phyloP scores from a whole-genome alignment of 192 early-diverging fungal species.

The Gaertneriomyces semiglobifer region DNA sequence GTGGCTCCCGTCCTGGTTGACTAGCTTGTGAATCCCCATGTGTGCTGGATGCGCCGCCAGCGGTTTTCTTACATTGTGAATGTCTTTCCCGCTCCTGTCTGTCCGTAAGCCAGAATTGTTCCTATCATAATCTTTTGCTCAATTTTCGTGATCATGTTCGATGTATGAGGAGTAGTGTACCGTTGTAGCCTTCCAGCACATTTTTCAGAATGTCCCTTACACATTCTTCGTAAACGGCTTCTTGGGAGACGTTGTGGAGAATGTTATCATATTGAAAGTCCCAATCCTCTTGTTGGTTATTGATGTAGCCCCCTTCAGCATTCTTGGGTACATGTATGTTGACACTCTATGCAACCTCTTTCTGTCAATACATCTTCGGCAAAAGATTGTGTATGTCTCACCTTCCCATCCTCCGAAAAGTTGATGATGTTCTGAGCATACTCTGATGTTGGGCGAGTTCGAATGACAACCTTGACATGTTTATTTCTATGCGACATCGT shows the following conservation, averaged over 20 bases:
- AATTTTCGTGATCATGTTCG: neutral
- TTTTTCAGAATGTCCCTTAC: conserved; percentile 46
- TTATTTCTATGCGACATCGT: conserved; percentile 19
- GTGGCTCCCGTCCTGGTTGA: conserved; percentile 54
- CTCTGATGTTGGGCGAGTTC: conserved; percentile 57
- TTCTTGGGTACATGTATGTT: conserved; percentile 62
- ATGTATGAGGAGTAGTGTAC: conserved; percentile 21
- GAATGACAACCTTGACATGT: conserved; percentile 60
- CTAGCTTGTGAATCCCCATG: too few species aligned
- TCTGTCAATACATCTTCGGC: neutral
- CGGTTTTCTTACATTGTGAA: conserved; percentile 50
- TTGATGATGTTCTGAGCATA: conserved; percentile 52
- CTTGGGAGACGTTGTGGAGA: conserved; percentile 60
- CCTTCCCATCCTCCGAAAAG: conserved; percentile 47
- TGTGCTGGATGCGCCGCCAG: neutral
- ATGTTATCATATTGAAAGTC: conserved; percentile 60
- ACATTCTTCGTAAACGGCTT: conserved; percentile 62
- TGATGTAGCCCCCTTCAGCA: conserved; percentile 59
- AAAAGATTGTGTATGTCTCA: neutral
- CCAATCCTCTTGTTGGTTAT: conserved; percentile 67
- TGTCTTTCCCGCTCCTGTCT: conserved; percentile 56
- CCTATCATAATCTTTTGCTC: conserved; percentile 19
- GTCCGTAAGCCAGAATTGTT: conserved; percentile 44
- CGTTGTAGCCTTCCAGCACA: conserved; percentile 60
- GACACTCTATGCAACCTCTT: conserved; percentile 28